Percentiles rank a stretch among this genome's conserved stretches.
Evolutionary conservation across 2,329 filamentous ascomycete species (phyloP).

Genomic region (Apiospora marii): DNA sequence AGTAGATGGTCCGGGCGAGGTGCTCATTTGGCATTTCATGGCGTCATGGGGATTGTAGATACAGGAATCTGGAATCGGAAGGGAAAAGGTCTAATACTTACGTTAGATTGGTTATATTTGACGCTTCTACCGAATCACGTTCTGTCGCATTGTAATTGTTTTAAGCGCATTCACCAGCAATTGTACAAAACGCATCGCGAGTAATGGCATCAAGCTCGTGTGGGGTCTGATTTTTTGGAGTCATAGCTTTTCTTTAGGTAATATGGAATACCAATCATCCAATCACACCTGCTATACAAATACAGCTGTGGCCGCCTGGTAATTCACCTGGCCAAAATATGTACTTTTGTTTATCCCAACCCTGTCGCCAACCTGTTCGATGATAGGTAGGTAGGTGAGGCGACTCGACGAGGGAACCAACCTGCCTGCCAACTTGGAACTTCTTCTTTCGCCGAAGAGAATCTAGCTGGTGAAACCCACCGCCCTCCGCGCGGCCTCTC

Average conservation of each 20-base stretch:
- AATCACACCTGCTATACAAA: slow-evolving; percentile 22
- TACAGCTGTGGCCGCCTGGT: slow-evolving; percentile 12
- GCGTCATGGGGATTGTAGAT: background rate
- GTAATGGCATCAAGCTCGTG: background rate
- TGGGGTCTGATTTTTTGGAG: slow-evolving; percentile 1
- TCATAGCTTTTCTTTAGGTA: background rate
- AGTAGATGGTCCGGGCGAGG: background rate
- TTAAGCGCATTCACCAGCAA: background rate
- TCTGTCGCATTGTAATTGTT: background rate
- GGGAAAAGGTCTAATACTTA: background rate
- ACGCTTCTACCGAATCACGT: background rate
- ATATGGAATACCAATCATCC: background rate
- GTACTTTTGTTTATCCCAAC: slow-evolving; percentile 2
- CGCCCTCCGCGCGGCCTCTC: background rate
- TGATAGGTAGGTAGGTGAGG: background rate
- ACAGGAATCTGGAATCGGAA: background rate
- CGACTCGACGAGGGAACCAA: background rate
- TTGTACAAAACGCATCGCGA: background rate
- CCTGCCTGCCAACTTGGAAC: background rate
- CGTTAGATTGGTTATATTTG: background rate
- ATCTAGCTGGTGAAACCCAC: background rate
- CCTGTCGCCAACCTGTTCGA: background rate
- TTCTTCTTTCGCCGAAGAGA: background rate
- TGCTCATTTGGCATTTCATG: slow-evolving; percentile 3
- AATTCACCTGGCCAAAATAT: background rate